Evolutionary conservation across 305 asterid species (phyloP), one percentile per base, ranked within the genome.

Genomic region (Fraxinus latifolia): DNA sequence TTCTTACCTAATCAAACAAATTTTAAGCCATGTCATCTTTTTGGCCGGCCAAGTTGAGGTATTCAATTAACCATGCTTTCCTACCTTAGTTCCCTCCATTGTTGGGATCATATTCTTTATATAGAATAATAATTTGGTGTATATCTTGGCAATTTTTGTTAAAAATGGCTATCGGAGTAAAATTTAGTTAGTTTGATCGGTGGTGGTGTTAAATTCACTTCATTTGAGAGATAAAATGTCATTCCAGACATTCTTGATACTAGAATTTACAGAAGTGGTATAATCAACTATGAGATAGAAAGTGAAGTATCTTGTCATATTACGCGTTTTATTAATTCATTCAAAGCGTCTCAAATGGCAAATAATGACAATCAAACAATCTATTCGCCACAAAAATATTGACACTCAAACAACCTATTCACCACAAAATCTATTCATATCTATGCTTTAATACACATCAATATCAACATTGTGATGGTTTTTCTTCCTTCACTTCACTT

Each of bases 31-130:
- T 15, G 42, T 77, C 78, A 85, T 83, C 87, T 47, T 75, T 36
- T 68, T 14, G 62, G 25, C 75, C 4, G 67, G 78, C 74, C 84
- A 80, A 80, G 60, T 82, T 71, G 80, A 80, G 73, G 55, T 74
- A 25, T 68, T 78, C 67, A 34, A 83, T 79, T 74, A 29, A 19
- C 15, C 32, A 47, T 32, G 21, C 11, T 29, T 9, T 68, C 74
- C 74, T 4, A 68, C 74, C 19, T 12, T 11, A 27, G 74, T 68
- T 68, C 36, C 39, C 19, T 68, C 74, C 74, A 9, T 68, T 29
- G 17, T 29, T 12, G 74, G 74, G 39, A 68, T 68, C 19, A 29
- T 4, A 29, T 29, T 68, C 19, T 12, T 4, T 29, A 4, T 68
- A 27, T 27, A 29, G 3, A 29, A 4, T 12, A 29, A 19, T 68